Evolutionary conservation across 257 asterid genomes (phyloP).

Genomic region (Mitragyna speciosa): DNA sequence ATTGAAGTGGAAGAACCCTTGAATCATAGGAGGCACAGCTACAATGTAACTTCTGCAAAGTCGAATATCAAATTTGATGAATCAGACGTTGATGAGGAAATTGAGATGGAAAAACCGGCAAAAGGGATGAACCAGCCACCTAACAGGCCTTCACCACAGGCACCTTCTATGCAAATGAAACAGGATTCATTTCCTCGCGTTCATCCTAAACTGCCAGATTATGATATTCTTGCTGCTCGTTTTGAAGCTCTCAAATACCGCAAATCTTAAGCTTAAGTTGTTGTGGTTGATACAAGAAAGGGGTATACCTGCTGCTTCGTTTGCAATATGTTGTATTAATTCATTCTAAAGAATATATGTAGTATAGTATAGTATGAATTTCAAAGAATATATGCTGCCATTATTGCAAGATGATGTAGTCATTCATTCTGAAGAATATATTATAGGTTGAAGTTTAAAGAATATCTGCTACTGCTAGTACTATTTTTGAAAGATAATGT

Average conservation of each 20-base stretch:
- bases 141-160: constrained; percentile 52
- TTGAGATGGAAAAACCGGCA: constrained; percentile 32
- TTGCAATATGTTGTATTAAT: not conserved
- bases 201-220: constrained; percentile 91
- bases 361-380: not conserved
- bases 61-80: constrained; percentile 61
- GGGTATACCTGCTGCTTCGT: not conserved
- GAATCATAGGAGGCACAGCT: constrained; percentile 62
- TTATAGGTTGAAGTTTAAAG: not conserved
- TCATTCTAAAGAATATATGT: not conserved
- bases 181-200: constrained; percentile 48
- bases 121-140: constrained; percentile 44
- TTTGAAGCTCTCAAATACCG: constrained; percentile 81
- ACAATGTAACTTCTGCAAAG: constrained; percentile 38
- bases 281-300: not conserved
- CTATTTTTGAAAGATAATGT: too few species aligned
- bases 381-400: not conserved
- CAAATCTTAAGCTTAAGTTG: constrained; percentile 34
- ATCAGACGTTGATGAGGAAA: constrained; percentile 47
- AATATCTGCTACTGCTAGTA: too few species aligned
- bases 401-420: not conserved
- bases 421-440: not conserved
- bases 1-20: constrained; percentile 57
- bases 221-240: constrained; percentile 79
- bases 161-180: constrained; percentile 20